A percentile compares a stretch with the other conserved stretches of the same genome.
phyloP scores from a whole-genome alignment of 2,329 filamentous ascomycete genomes.

The Sporothrix sp. region DNA sequence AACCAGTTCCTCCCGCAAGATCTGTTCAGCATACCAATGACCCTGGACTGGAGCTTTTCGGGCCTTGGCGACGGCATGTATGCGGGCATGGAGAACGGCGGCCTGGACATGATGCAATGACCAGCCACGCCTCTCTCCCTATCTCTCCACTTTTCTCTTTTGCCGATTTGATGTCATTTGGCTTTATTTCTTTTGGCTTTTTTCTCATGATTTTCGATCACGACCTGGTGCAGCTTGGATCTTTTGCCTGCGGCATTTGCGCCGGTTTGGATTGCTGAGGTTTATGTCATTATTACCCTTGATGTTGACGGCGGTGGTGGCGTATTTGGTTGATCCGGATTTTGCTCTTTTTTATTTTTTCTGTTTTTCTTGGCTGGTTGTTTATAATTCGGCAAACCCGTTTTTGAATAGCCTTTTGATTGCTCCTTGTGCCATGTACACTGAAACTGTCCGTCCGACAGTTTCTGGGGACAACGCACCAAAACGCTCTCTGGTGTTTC shows the following conservation, averaged over 20 bases:
- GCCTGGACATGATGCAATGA: conserved; percentile 28
- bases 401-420: too few relatives aligned
- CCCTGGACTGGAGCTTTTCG: conserved; percentile 78
- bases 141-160: background rate
- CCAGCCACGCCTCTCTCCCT: too few relatives aligned
- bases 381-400: too few relatives aligned
- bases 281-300: background rate
- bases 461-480: too few relatives aligned
- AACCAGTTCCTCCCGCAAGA: conserved; percentile 88
- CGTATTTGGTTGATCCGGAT: background rate
- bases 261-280: background rate
- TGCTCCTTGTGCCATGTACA: too few relatives aligned
- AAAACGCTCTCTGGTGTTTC: too few relatives aligned
- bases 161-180: background rate
- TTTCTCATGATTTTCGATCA: background rate
- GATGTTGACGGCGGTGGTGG: too few relatives aligned
- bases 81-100: conserved; percentile 54
- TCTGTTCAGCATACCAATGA: conserved; percentile 92
- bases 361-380: too few relatives aligned
- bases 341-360: background rate
- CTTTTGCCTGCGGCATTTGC: background rate
- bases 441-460: too few relatives aligned
- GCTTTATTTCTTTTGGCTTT: background rate
- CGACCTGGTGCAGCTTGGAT: background rate
- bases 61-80: conserved; percentile 58